Percentiles rank a stretch among this genome's conserved stretches.
These are phyloP conservation scores for Moniliella sp. DNA, from an alignment of 1,284 basidiomycete genomes.

Conservation along the genomic window DNA sequence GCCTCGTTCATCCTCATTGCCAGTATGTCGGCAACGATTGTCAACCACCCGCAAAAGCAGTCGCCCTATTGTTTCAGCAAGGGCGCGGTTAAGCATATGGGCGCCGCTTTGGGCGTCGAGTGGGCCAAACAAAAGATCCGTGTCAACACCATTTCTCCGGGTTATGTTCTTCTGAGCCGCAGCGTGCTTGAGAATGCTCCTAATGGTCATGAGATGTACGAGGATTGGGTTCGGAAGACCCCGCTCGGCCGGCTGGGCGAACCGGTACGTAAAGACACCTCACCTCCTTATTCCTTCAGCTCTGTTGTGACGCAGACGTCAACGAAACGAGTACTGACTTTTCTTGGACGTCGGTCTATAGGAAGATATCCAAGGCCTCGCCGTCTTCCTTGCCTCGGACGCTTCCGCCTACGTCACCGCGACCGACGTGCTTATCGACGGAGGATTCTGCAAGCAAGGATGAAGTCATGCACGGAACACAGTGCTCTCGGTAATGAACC, in stretches of 20 bases:
- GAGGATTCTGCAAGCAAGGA: no score
- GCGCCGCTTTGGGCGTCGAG: slow-evolving; percentile 60
- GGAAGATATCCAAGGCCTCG: slow-evolving; percentile 44
- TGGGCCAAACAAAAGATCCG: slow-evolving; percentile 68
- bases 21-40: slow-evolving; percentile 63
- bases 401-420: slow-evolving; percentile 69
- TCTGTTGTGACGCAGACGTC: no score
- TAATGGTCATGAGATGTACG: no score
- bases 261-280: no score
- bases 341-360: no score
- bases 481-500: no score
- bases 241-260: no score
- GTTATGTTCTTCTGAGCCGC: slow-evolving; percentile 47
- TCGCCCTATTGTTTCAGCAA: slow-evolving; percentile 79
- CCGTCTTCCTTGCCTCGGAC: slow-evolving; percentile 64
- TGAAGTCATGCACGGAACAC: no score
- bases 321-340: no score
- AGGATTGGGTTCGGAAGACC: no score
- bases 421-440: slow-evolving; percentile 59
- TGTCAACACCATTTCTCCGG: slow-evolving; percentile 43
- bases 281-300: no score
- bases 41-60: slow-evolving; percentile 51
- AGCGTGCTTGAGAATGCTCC: slow-evolving; percentile 34
- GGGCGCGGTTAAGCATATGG: slow-evolving; percentile 65
- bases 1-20: slow-evolving; percentile 70